A percentile compares a stretch with the other conserved stretches of the same genome.
These are phyloP conservation scores for Candida tropicalis DNA, from an alignment of 1,139 yeast species.

Conservation along the genomic window DNA sequence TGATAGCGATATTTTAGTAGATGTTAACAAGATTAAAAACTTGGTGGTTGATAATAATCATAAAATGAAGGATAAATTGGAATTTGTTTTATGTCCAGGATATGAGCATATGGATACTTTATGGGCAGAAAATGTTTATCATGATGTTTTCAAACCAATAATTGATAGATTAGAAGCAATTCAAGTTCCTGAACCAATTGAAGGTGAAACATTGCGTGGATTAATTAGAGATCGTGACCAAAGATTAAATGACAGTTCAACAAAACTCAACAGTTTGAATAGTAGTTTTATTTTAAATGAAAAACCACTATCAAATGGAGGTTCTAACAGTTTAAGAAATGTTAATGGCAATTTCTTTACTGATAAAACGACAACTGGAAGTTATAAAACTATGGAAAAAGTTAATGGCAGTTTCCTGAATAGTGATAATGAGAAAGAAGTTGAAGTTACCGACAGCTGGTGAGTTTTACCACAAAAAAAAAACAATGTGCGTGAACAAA, in stretches of 20 bases:
- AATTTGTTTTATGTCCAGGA: conserved; percentile 25
- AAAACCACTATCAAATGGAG: not conserved
- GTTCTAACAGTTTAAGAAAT: not conserved
- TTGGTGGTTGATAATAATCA: conserved; percentile 29
- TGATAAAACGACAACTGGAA: not conserved
- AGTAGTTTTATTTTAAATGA: not conserved
- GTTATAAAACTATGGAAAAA: conserved; percentile 1
- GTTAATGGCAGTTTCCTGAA: not conserved
- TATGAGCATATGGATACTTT: conserved; percentile 43
- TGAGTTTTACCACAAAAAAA: not conserved
- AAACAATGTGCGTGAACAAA: too few relatives aligned
- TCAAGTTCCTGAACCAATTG: not conserved
- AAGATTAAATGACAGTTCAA: not conserved
- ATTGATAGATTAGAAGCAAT: conserved; percentile 15
- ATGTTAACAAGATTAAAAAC: conserved; percentile 33
- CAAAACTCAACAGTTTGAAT: not conserved
- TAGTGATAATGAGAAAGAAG: not conserved
- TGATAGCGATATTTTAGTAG: conserved; percentile 45
- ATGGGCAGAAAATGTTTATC: conserved; percentile 35
- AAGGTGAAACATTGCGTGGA: not conserved
- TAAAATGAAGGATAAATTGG: conserved; percentile 27
- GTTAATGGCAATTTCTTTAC: conserved; percentile 1
- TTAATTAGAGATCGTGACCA: not conserved
- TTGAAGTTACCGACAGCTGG: not conserved
- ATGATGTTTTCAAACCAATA: conserved; percentile 27